Evolutionary conservation across 2,329 filamentous ascomycete genomes (phyloP), one percentile per base, ranked within the genome.

Genomic region (Colletotrichum falcatum): DNA sequence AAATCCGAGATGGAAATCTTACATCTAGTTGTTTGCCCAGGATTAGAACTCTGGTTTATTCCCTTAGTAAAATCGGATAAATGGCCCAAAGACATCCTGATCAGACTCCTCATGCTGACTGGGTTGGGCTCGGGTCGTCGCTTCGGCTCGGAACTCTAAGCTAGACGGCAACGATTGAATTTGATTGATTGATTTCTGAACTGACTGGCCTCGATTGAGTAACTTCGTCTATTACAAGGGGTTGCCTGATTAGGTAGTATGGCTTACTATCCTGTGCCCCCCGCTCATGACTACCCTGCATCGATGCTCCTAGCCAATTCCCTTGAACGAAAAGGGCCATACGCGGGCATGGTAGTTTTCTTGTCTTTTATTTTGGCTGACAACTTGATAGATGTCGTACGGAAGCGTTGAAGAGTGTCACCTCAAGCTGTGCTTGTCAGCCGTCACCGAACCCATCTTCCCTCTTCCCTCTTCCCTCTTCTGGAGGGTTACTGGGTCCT

Each of bases 141-240:
- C 7, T n/a, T n/a, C 3, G 18, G 28, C 18, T 26, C 20, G 2
- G 49, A 35, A 33, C 6, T 33, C 3, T 7, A 7, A 54, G 4
- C 9, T 3, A 14, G 28, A 54, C 18, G 5, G 28, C 30, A 33
- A n/a, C 18, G 3, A 33, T 54, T 14, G 9, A 33, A 20, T 5
- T 0, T n/a, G 28, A n/a, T 18, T 20, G 3, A 20, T 16, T 51
- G 28, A 2, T 16, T 28, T 7, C 14, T 16, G 2, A 28, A 14
- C 5, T 16, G 14, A 18, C 48, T 16, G 14, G 8, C 28, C 5
- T 49, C 14, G 49, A 9, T 4, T n/a, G 28, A 7, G 7, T 7
- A n/a, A 1, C 16, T 11, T 16, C n/a, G 1, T 9, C 9, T 3
- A 9, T 3, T 20, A n/a, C 3, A n/a, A 33, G 8, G 5, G 2